Evolutionary conservation across 768 basidiomycete species (phyloP).

Genomic region (Calocera viscosa): DNA sequence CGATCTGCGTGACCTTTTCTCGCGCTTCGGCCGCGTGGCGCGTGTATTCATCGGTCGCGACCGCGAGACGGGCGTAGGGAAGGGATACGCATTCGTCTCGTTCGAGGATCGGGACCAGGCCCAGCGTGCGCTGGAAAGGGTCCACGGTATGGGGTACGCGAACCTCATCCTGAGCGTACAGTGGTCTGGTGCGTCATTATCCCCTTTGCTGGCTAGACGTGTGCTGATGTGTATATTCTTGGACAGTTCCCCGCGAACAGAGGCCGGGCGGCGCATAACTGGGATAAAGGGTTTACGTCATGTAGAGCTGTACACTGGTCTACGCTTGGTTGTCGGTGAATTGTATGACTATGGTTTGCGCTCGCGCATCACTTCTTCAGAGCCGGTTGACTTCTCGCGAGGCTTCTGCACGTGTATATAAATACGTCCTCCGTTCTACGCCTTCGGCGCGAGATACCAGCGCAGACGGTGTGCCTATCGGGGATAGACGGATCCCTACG

Average conservation of each 20-base stretch:
- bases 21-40: constrained; percentile 68
- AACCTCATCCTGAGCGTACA: constrained; percentile 67
- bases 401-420: background rate
- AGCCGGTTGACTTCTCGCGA: background rate
- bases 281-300: background rate
- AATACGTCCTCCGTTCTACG: too few species aligned
- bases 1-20: constrained; percentile 86
- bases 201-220: background rate
- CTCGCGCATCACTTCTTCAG: background rate
- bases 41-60: constrained; percentile 92
- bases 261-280: background rate
- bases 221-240: background rate
- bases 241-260: background rate
- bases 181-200: constrained; percentile 45
- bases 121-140: constrained; percentile 81
- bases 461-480: too few species aligned
- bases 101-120: constrained; percentile 74
- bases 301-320: background rate
- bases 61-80: constrained; percentile 85
- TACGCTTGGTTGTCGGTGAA: constrained; percentile 1
- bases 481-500: too few species aligned
- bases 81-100: constrained; percentile 95
- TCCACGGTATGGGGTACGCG: constrained; percentile 85
- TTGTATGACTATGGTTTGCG: constrained; percentile 7
- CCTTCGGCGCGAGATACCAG: too few species aligned